These are phyloP conservation scores for Triangularia setosa DNA, from an alignment of 2,329 filamentous ascomycete species.

Conservation along the genomic window DNA sequence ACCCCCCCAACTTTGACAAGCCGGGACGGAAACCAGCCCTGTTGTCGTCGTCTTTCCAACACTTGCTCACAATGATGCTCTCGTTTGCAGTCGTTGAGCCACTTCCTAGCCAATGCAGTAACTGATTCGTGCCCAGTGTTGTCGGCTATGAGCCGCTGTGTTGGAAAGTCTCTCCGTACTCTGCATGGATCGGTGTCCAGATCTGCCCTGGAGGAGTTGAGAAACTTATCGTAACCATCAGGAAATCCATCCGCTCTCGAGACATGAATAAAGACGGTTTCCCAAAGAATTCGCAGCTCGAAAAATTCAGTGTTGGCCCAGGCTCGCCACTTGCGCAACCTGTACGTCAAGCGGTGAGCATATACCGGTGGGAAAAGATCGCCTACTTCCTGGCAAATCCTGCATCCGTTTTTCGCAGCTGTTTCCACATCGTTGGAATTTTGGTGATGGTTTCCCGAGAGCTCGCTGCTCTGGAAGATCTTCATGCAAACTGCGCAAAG, in stretches of 20 bases:
- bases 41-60: neutral
- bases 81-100: too few species aligned
- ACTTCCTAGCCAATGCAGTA: too few species aligned
- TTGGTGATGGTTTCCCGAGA: neutral
- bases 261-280: neutral
- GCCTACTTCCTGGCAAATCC: neutral
- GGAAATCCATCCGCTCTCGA: neutral
- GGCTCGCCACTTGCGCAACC: neutral
- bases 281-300: too few species aligned
- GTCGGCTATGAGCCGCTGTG: too few species aligned
- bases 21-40: neutral
- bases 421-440: neutral
- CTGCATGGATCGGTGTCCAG: too few species aligned
- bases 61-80: too few species aligned
- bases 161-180: too few species aligned
- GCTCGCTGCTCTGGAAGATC: neutral
- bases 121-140: too few species aligned
- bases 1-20: neutral
- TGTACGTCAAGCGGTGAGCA: neutral
- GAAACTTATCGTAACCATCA: neutral
- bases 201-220: too few species aligned
- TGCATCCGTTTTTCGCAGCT: neutral
- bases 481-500: neutral
- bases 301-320: neutral
- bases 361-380: neutral